Percentiles rank a stretch among this genome's conserved stretches.
These are phyloP conservation scores for Fusarium lyarnte DNA, from an alignment of 2,329 filamentous ascomycete genomes.

Conservation along the genomic window DNA sequence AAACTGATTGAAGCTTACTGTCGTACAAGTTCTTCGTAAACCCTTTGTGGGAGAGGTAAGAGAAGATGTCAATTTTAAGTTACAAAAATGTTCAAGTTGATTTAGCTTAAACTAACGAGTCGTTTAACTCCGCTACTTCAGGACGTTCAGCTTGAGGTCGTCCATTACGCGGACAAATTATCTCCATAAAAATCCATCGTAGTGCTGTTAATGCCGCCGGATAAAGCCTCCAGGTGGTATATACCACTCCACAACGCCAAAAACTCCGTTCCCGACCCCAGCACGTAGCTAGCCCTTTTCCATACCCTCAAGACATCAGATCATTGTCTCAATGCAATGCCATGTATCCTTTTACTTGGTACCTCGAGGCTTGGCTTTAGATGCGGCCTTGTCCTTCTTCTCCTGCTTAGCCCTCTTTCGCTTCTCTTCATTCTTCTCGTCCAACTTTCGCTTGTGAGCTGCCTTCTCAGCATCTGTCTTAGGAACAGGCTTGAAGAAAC, in stretches of 20 bases:
- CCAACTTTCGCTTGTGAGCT: constrained; percentile 88
- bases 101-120: neutral
- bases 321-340: neutral
- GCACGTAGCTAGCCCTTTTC: constrained; percentile 1
- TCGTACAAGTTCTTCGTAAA: neutral
- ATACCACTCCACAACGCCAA: constrained; percentile 31
- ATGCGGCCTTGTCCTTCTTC: constrained; percentile 93
- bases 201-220: neutral
- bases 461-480: constrained; percentile 90
- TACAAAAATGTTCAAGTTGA: neutral
- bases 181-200: constrained; percentile 5
- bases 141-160: neutral
- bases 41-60: neutral
- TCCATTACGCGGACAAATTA: neutral
- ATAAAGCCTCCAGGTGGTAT: neutral
- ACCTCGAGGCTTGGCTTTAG: constrained; percentile 85
- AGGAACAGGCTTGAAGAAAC: constrained; percentile 94
- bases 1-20: neutral
- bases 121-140: neutral
- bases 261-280: constrained; percentile 32
- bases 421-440: constrained; percentile 89
- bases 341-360: constrained; percentile 43
- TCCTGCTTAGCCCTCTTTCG: constrained; percentile 96
- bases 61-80: neutral
- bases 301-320: neutral